Conservation (phyloP, 2,329 filamentous ascomycete species). For the Alternaria ethzedia region DNA sequence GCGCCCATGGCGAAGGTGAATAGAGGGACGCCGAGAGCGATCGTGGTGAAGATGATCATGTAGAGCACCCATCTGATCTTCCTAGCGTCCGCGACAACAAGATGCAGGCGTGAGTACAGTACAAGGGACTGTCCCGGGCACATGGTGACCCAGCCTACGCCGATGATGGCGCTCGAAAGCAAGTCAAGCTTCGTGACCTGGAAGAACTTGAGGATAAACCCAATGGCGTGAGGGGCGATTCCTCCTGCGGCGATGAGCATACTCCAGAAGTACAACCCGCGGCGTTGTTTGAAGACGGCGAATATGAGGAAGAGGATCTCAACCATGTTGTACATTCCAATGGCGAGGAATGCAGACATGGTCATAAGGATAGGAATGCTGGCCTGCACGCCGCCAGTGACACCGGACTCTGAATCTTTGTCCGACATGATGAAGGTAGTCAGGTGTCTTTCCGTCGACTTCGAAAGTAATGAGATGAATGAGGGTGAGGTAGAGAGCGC, state of each 20-base stretch:
- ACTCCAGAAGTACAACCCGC: constrained; percentile 56
- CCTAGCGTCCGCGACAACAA: constrained; percentile 52
- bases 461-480: neutral
- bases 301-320: constrained; percentile 38
- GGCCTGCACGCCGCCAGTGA: neutral
- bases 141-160: constrained; percentile 60
- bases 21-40: constrained; percentile 43
- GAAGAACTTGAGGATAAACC: constrained; percentile 52
- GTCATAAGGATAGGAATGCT: constrained; percentile 20
- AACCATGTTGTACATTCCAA: constrained; percentile 42
- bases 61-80: constrained; percentile 56
- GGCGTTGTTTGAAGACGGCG: constrained; percentile 53
- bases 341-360: constrained; percentile 25
- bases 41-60: constrained; percentile 62
- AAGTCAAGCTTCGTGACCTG: constrained; percentile 25
- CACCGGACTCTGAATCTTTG: neutral
- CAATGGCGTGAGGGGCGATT: constrained; percentile 52
- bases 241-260: constrained; percentile 50
- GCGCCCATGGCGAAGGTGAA: constrained; percentile 60
- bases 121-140: constrained; percentile 66
- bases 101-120: constrained; percentile 65
- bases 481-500: neutral
- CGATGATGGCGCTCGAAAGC: constrained; percentile 14
- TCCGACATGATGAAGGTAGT: neutral
- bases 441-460: neutral